A percentile compares a stretch with the other conserved stretches of the same genome.
phyloP scores from a whole-genome alignment of 2,329 filamentous ascomycete genomes.

The Diaporthe amygdali region DNA sequence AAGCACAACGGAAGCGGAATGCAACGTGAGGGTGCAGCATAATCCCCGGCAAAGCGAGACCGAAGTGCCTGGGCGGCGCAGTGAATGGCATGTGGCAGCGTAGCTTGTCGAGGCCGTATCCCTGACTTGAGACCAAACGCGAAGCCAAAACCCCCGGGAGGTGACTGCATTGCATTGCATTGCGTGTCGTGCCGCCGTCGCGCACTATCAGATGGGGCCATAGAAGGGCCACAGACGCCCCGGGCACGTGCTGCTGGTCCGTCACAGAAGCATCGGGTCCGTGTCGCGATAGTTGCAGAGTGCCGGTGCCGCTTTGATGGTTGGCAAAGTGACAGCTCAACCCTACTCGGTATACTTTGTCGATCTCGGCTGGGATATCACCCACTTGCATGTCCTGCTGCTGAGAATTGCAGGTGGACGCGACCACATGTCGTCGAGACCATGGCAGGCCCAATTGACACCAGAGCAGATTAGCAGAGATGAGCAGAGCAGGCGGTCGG shows the following conservation, averaged over 20 bases:
- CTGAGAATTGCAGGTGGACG: neutral
- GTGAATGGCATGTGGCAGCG: neutral
- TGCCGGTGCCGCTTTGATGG: neutral
- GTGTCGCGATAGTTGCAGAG: neutral
- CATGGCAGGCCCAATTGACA: neutral
- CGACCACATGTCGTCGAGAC: neutral
- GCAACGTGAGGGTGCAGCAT: conserved; percentile 10
- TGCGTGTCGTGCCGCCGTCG: neutral
- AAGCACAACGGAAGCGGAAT: conserved; percentile 14
- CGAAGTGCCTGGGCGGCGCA: neutral
- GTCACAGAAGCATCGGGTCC: neutral
- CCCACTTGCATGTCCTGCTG: neutral
- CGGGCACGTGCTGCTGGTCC: neutral
- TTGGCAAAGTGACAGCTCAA: neutral
- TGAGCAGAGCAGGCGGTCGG: too few relatives aligned
- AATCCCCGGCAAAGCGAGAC: conserved; percentile 7
- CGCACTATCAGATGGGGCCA: neutral
- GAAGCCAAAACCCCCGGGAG: neutral
- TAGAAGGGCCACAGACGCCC: neutral
- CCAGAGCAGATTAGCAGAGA: too few relatives aligned
- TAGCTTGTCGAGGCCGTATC: neutral
- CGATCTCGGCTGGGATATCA: conserved; percentile 9
- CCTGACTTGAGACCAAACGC: conserved; percentile 6
- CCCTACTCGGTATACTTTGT: neutral
- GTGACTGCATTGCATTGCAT: neutral